Conservation (phyloP, 768 basidiomycete species). For the Hirschioporus abietinus region DNA sequence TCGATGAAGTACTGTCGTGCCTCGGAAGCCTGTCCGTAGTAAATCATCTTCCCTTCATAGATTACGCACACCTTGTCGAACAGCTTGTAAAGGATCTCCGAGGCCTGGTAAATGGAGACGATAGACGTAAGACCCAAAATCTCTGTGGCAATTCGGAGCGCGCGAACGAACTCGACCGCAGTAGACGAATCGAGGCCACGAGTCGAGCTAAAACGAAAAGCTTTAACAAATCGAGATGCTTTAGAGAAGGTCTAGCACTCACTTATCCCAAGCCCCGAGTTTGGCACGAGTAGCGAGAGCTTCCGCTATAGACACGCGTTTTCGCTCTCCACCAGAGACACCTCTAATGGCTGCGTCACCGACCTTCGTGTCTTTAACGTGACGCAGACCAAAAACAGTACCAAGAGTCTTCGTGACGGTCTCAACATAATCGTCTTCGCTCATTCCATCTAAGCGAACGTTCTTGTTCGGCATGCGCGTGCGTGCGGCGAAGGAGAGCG, state of each 20-base stretch:
- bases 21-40: conserved; percentile 33
- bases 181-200: conserved; percentile 25
- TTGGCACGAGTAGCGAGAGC: conserved; percentile 49
- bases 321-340: conserved; percentile 69
- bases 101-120: conserved; percentile 41
- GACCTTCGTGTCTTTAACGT: conserved; percentile 65
- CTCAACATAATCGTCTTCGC: conserved; percentile 33
- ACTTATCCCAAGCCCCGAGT: conserved; percentile 75
- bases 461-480: conserved; percentile 56
- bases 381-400: conserved; percentile 39
- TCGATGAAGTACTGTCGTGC: conserved; percentile 40
- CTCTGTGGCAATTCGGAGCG: conserved; percentile 36
- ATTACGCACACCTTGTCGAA: conserved; percentile 44
- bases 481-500: conserved; percentile 62
- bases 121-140: conserved; percentile 34
- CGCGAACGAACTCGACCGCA: conserved; percentile 42
- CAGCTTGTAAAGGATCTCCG: conserved; percentile 33
- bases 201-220: conserved; percentile 31
- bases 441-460: conserved; percentile 31
- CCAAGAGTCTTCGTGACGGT: conserved; percentile 36
- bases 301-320: conserved; percentile 77
- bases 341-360: conserved; percentile 74
- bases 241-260: conserved; percentile 20
- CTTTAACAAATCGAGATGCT: conserved; percentile 32
- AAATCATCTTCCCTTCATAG: conserved; percentile 44